Evolutionary conservation across 2,329 filamentous ascomycete genomes (phyloP).

Genomic region (Berkeleyomyces basicola): DNA sequence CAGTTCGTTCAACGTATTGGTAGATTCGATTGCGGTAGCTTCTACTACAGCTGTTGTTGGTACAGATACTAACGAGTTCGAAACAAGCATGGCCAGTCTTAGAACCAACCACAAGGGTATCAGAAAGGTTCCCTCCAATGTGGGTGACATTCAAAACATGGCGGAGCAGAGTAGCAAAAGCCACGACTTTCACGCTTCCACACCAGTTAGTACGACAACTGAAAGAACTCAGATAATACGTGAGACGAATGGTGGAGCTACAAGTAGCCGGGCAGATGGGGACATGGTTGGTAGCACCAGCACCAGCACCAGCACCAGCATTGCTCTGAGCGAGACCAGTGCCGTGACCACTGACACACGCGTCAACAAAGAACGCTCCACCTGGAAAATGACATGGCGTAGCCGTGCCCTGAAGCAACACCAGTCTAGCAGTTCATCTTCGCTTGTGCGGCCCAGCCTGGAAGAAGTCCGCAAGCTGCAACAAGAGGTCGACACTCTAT

Average conservation of each 20-base stretch:
- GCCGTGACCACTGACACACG: background rate
- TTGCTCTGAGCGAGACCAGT: background rate
- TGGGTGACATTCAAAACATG: background rate
- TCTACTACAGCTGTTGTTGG: slow-evolving; percentile 7
- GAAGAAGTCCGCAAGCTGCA: slow-evolving; percentile 6
- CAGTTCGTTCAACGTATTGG: background rate
- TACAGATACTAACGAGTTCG: background rate
- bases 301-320: background rate
- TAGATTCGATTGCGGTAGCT: slow-evolving; percentile 1
- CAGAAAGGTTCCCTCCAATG: slow-evolving; percentile 8
- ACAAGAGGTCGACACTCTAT: slow-evolving; percentile 1
- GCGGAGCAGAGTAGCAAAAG: background rate
- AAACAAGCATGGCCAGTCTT: background rate
- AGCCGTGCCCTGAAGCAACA: background rate
- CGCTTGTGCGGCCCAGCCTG: background rate
- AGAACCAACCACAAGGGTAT: slow-evolving; percentile 2
- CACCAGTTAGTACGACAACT: too few species aligned
- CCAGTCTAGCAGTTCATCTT: background rate
- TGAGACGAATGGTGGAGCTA: background rate
- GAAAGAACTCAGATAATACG: too few species aligned
- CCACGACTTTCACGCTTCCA: background rate
- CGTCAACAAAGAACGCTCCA: background rate
- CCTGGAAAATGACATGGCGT: slow-evolving; percentile 1
- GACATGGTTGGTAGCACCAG: too few species aligned
- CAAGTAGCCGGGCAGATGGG: background rate